phyloP scores from a whole-genome alignment of 345 rosid genomes.

The Mercurialis annua region DNA sequence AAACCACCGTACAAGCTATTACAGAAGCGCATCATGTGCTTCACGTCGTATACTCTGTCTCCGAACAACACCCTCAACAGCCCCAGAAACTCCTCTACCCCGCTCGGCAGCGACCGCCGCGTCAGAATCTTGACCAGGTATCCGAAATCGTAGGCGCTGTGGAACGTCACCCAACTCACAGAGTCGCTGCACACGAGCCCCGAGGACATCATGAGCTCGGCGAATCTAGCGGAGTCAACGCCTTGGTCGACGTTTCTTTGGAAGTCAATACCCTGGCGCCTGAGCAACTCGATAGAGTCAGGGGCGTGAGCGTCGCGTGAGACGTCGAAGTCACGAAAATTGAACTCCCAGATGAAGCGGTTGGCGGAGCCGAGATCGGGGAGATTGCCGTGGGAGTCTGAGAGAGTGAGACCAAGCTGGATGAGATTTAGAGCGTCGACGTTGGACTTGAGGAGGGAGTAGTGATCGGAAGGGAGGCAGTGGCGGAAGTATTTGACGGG shows the following conservation, averaged over 20 bases:
- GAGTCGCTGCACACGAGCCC: constrained; percentile 31
- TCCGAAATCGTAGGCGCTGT: constrained; percentile 36
- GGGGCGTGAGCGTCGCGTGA: constrained; percentile 26
- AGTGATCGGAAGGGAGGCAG: constrained; percentile 18
- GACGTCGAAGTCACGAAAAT: constrained; percentile 28
- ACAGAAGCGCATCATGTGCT: constrained; percentile 32
- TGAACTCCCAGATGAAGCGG: constrained; percentile 34
- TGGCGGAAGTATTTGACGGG: not conserved
- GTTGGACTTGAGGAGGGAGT: constrained; percentile 24
- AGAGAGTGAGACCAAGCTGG: constrained; percentile 33
- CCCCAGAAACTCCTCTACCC: constrained; percentile 17
- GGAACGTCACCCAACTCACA: constrained; percentile 37
- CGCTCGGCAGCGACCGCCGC: constrained; percentile 19
- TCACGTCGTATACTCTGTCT: constrained; percentile 21
- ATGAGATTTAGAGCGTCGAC: constrained; percentile 31
- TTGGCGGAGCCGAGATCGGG: constrained; percentile 18
- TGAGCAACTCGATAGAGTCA: constrained; percentile 25
- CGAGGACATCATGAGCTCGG: constrained; percentile 36
- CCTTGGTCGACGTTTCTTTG: constrained; percentile 25
- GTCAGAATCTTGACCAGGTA: constrained; percentile 31
- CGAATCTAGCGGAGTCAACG: constrained; percentile 22
- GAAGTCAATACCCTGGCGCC: constrained; percentile 33
- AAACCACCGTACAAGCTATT: constrained; percentile 28
- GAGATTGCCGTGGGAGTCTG: constrained; percentile 26
- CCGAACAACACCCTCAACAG: constrained; percentile 30